phyloP scores from a whole-genome alignment of 495 filamentous ascomycete genomes.

The Podospora pseudopauciseta region DNA sequence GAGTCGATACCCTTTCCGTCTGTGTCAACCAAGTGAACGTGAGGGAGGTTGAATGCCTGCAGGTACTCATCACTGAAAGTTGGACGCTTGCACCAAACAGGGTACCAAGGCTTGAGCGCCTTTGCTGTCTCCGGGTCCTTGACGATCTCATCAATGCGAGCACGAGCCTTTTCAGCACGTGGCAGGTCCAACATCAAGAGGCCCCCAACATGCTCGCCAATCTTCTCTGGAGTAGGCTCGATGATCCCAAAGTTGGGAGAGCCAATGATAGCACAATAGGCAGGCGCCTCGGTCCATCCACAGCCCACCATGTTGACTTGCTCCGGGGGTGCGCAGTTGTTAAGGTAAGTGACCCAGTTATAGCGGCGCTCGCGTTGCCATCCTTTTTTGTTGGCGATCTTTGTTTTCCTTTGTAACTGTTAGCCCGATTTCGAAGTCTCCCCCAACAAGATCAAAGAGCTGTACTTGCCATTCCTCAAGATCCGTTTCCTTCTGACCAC shows the following conservation, averaged over 20 bases:
- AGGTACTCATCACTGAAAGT: conserved; percentile 49
- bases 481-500: conserved; percentile 49
- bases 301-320: conserved; percentile 41
- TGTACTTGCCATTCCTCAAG: conserved; percentile 37
- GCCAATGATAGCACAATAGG: conserved; percentile 33
- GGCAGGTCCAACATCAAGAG: conserved; percentile 29
- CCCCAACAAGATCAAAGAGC: not conserved
- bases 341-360: conserved; percentile 36
- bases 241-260: conserved; percentile 19
- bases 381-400: conserved; percentile 37
- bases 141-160: conserved; percentile 43
- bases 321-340: conserved; percentile 22
- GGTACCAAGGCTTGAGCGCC: conserved; percentile 46
- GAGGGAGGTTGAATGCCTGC: conserved; percentile 40
- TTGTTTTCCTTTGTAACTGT: conserved; percentile 22
- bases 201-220: conserved; percentile 32
- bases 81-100: conserved; percentile 45
- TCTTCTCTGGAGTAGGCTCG: conserved; percentile 36
- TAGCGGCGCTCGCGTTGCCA: conserved; percentile 44
- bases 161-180: conserved; percentile 27
- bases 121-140: conserved; percentile 40
- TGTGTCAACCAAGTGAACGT: conserved; percentile 53
- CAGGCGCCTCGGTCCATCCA: conserved; percentile 36
- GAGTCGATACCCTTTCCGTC: conserved; percentile 48
- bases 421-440: no score